These are phyloP conservation scores for Graphilbum sp. DNA, from an alignment of 2,329 filamentous ascomycete genomes.

Conservation along the genomic window DNA sequence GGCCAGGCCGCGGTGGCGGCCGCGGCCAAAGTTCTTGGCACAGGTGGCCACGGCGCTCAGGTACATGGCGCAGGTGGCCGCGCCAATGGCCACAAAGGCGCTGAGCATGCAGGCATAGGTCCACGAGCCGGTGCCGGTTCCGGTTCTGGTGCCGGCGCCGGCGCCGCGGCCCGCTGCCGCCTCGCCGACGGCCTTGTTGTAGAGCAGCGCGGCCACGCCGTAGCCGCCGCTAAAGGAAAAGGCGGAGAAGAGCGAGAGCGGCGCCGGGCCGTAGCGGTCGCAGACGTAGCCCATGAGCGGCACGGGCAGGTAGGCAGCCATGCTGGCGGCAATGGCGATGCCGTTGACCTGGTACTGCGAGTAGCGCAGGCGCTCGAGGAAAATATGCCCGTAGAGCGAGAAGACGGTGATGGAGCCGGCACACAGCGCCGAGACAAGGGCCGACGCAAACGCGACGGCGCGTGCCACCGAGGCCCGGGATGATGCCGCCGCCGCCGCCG, in stretches of 20 bases:
- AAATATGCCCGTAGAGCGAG: slow-evolving; percentile 81
- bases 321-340: slow-evolving; percentile 70
- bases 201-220: slow-evolving; percentile 64
- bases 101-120: slow-evolving; percentile 72
- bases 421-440: slow-evolving; percentile 48
- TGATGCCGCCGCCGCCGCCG: too few relatives aligned
- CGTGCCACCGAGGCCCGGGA: slow-evolving; percentile 17
- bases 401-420: slow-evolving; percentile 88
- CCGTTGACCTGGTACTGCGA: slow-evolving; percentile 85
- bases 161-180: slow-evolving; percentile 16
- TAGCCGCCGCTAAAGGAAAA: slow-evolving; percentile 69
- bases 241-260: slow-evolving; percentile 57
- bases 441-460: slow-evolving; percentile 33
- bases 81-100: slow-evolving; percentile 69
- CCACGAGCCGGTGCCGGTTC: slow-evolving; percentile 36
- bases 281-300: slow-evolving; percentile 80
- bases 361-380: slow-evolving; percentile 76
- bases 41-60: slow-evolving; percentile 82
- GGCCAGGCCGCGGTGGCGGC: slow-evolving; percentile 74
- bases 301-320: slow-evolving; percentile 86
- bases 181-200: slow-evolving; percentile 30
- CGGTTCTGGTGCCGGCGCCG: slow-evolving; percentile 29
- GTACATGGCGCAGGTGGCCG: slow-evolving; percentile 79
- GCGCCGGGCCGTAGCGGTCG: slow-evolving; percentile 70
- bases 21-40: slow-evolving; percentile 93